Percentiles rank a stretch among this genome's conserved stretches.
These are phyloP conservation scores for Phlebiopsis gigantea DNA, from an alignment of 768 basidiomycete genomes.

Conservation along the genomic window DNA sequence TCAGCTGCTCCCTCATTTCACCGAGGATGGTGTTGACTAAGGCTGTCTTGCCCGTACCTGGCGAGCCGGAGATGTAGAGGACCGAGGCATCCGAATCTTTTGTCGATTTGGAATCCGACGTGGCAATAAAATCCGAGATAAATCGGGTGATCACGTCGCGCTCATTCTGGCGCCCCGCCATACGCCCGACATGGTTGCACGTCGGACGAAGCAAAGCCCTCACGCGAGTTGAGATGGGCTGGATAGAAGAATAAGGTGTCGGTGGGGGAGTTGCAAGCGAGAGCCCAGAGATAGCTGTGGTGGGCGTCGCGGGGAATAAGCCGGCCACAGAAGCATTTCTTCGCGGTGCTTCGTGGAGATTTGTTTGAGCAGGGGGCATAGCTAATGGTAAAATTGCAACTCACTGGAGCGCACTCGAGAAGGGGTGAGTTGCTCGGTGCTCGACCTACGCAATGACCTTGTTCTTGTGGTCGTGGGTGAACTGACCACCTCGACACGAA, in stretches of 20 bases:
- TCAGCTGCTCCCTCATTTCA: slow-evolving; percentile 30
- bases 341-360: slow-evolving; percentile 32
- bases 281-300: slow-evolving; percentile 40
- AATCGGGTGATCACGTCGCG: slow-evolving; percentile 55
- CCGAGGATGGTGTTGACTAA: slow-evolving; percentile 64
- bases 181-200: slow-evolving; percentile 48
- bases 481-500: slow-evolving; percentile 33
- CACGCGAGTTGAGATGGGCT: slow-evolving; percentile 53
- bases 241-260: slow-evolving; percentile 42
- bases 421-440: slow-evolving; percentile 32
- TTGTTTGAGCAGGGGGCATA: slow-evolving; percentile 5
- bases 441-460: slow-evolving; percentile 36
- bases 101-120: neutral
- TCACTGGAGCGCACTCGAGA: slow-evolving; percentile 42
- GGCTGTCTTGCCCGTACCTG: slow-evolving; percentile 91
- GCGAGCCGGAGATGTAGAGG: slow-evolving; percentile 88
- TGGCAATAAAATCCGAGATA: slow-evolving; percentile 44
- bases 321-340: slow-evolving; percentile 43
- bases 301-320: slow-evolving; percentile 16
- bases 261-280: slow-evolving; percentile 56
- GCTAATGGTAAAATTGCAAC: slow-evolving; percentile 18
- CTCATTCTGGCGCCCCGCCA: slow-evolving; percentile 68
- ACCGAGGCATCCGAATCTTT: slow-evolving; percentile 28
- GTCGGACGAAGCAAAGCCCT: slow-evolving; percentile 70
- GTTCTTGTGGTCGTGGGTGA: slow-evolving; percentile 26